Base-by-base conservation (phyloP, 768 basidiomycete species). In the Pholiota molesta region DNA sequence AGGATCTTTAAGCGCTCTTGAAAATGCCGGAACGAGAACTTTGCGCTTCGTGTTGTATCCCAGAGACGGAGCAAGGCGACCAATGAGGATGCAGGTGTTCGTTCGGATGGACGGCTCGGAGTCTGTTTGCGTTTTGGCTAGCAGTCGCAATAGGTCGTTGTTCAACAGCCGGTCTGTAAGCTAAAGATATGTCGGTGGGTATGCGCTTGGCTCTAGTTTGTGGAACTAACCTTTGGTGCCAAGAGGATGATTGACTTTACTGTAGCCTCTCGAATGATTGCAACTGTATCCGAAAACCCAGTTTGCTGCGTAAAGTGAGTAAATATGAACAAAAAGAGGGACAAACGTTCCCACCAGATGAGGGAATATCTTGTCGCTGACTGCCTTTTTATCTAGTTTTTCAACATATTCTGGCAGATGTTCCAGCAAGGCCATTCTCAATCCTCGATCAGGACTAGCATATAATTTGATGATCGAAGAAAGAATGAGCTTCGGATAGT, bases 21-120 rank as follows among this genome's bases (percentile, higher is more conserved):
- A 84, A 73, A 99, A 98, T 4, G 97, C 97, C 3, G 96, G 95
- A 1, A 98, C 93, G 6, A 99, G 86, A n/a, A 99, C 95, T 70
- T 99, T 99, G 66, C 90, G 86, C 72, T 95, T 94, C 3, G 97
- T 97, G 68, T 94, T 90, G 60, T 90, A 86, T 1, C 92, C 92
- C 1, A 99, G 78, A 2, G 86, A 83, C 0, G 94, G 93, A 0
- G 92, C 95, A 5, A 99, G 81, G 7, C 97, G 86, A 17, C 96
- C 97, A 60, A 99, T 87, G 3, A 99, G 85, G 66, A 99, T 98
- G 69, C 95, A 97, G 0, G 97, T 97, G 69, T 99, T 99, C 16
- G 97, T 99, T 51, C 97, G 86, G 67, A 99, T 98, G 5, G 95
- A 96, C 3, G 96, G 86, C 75, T 99, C 97, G 0, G 89, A 81